phyloP scores from a whole-genome alignment of 208 protist genomes.

The Leishmania mexicana region DNA sequence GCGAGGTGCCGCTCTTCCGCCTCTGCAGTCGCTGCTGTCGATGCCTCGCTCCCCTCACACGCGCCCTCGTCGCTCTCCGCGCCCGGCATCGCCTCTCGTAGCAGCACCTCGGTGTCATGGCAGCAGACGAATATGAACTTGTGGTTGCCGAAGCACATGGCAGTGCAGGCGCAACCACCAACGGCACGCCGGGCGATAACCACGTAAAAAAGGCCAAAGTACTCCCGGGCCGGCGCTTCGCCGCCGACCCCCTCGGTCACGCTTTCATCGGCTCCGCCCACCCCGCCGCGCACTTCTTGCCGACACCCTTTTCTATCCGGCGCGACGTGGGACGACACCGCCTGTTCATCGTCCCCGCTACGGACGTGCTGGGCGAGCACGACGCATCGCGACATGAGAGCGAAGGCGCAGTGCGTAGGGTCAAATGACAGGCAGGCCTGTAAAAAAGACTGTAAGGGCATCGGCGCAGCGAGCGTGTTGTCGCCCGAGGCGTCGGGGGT shows the following conservation, averaged over 20 bases:
- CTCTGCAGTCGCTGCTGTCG: not conserved
- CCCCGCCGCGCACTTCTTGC: not conserved
- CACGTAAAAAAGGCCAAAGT: slow-evolving; percentile 46
- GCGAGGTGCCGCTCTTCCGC: not conserved
- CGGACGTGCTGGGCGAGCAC: slow-evolving; percentile 44
- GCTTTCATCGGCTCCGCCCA: not conserved
- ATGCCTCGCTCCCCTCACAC: not conserved
- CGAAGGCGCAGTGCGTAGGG: slow-evolving; percentile 65
- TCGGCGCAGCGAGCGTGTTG: slow-evolving; percentile 10
- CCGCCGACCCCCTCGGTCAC: not conserved
- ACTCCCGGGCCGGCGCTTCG: not conserved
- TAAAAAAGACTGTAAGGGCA: slow-evolving; percentile 54
- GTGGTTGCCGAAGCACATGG: slow-evolving; percentile 76
- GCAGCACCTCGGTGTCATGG: slow-evolving; percentile 29
- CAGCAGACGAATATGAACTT: slow-evolving; percentile 78
- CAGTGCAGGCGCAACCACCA: slow-evolving; percentile 53
- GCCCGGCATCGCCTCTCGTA: slow-evolving; percentile 12
- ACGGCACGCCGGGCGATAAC: slow-evolving; percentile 65
- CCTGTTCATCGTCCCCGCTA: slow-evolving; percentile 36
- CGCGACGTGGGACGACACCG: not conserved
- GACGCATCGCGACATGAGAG: slow-evolving; percentile 65
- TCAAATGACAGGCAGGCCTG: slow-evolving; percentile 51
- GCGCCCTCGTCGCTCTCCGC: not conserved
- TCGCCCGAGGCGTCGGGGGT: not conserved
- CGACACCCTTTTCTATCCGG: not conserved